Base-by-base conservation (phyloP, 2,329 filamentous ascomycete species). In the Colletotrichum agaves region DNA sequence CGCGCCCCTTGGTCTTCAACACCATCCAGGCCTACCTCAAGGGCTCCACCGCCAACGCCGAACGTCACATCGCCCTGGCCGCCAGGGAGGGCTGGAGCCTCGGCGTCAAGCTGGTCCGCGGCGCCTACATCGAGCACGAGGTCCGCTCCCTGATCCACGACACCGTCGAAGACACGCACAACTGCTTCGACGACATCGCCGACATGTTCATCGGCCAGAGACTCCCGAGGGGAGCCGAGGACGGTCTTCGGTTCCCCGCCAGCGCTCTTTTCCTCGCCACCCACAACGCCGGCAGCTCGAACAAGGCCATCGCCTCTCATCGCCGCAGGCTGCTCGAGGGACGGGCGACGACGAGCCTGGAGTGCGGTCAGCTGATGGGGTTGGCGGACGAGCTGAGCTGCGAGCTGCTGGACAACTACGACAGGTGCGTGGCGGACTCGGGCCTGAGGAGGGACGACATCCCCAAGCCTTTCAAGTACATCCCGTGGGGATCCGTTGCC, bases 301-400 rank as follows among this genome's bases (percentile, higher is more conserved):
- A 87, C 55, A 85, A 86, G 46, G 93, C 91, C 3, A 90, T 97
- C 13, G 80, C 84, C 17, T 83, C 81, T 56, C 87, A 86, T n/a
- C 84, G 85, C 23, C 81, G 79, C 12, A 78, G 90, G 37, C 80
- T 86, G 61, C 83, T 84, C 71, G 81, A 70, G 8, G 81, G 81
- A 17, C 74, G 72, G 12, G 78, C 80, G 70, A 79, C 79, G 74
- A 79, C 78, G 0, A 76, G 77, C 27, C 74, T 83, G 60, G 77
- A 80, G 2, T 83, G 81, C 47, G 72, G 74, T 1, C 75, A 78
- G 52, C 71, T 74, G 8, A 67, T 71, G 61, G 71, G 95, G 41
- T 98, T 98, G 94, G 95, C 95, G 2, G 95, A 98, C 73, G 94
- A 98, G 77, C 89, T 98, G 61, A 93, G 91, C 77, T 90, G 88